Conservation (phyloP, 2,329 filamentous ascomycete species). For the Nectriaceae sp. region DNA sequence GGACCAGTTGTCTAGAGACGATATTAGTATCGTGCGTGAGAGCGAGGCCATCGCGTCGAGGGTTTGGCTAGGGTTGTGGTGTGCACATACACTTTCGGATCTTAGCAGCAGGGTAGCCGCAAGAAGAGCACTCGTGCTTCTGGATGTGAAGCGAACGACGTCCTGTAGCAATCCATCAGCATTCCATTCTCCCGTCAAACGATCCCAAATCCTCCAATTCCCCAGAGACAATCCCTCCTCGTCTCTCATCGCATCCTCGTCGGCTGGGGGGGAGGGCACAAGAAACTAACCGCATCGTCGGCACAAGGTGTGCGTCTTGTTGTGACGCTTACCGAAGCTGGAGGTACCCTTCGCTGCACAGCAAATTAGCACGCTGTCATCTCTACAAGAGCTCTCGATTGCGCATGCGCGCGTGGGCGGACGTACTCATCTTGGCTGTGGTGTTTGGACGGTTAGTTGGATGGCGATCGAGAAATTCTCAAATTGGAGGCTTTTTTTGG, state of each 20-base stretch:
- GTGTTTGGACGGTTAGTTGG: constrained; percentile 42
- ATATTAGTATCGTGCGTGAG: constrained; percentile 15
- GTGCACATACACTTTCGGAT: constrained; percentile 95
- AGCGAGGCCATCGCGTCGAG: not conserved
- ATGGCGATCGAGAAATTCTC: constrained; percentile 40
- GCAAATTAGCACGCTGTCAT: constrained; percentile 12
- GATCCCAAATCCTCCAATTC: not conserved
- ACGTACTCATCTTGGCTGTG: constrained; percentile 62
- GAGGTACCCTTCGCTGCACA: constrained; percentile 58
- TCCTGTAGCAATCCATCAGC: constrained; percentile 55
- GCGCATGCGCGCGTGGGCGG: constrained; percentile 13
- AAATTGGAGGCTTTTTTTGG: constrained; percentile 38
- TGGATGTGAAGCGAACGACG: constrained; percentile 98
- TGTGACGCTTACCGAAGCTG: constrained; percentile 72
- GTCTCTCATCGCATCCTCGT: constrained; percentile 7
- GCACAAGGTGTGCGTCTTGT: constrained; percentile 98
- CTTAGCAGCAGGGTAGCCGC: constrained; percentile 97
- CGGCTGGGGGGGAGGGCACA: constrained; percentile 12
- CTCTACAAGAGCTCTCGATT: constrained; percentile 14
- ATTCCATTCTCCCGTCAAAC: constrained; percentile 5
- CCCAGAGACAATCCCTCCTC: constrained; percentile 14
- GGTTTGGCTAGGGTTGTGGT: too few species aligned
- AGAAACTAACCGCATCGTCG: constrained; percentile 88
- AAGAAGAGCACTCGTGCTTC: constrained; percentile 95
- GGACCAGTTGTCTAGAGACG: constrained; percentile 87